Evolutionary conservation across 164 flowering plant genomes (phyloP).

Genomic region (Umbellularia californica): DNA sequence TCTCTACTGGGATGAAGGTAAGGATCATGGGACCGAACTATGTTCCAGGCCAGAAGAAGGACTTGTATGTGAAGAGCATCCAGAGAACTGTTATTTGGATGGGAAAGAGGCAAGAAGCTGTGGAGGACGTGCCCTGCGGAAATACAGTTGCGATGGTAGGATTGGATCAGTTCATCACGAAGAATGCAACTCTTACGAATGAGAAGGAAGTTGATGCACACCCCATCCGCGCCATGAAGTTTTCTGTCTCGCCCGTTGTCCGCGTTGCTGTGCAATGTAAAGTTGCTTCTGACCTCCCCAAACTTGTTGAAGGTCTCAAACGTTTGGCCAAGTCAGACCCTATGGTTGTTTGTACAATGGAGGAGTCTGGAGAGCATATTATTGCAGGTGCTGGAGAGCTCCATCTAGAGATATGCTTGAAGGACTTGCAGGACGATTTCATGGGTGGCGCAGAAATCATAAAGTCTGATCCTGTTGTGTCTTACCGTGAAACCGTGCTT

Average conservation of each 20-base stretch:
- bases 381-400: constrained; percentile 37
- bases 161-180: constrained; percentile 34
- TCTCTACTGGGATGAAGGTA: constrained; percentile 32
- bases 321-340: constrained; percentile 38
- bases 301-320: constrained; percentile 40
- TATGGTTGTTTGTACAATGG: constrained; percentile 32
- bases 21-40: constrained; percentile 35
- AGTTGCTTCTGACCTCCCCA: constrained; percentile 40
- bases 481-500: constrained; percentile 33
- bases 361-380: constrained; percentile 39
- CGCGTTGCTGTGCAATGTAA: constrained; percentile 38
- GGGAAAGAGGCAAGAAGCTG: constrained; percentile 37
- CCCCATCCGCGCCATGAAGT: constrained; percentile 41
- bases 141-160: constrained; percentile 33
- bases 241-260: constrained; percentile 34
- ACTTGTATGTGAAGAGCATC: constrained; percentile 31
- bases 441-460: constrained; percentile 35
- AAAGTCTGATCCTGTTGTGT: constrained; percentile 25
- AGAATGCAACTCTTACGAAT: constrained; percentile 35
- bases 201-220: constrained; percentile 38
- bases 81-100: constrained; percentile 38
- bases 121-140: constrained; percentile 40
- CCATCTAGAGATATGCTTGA: constrained; percentile 31
- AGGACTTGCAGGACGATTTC: constrained; percentile 29
- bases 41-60: constrained; percentile 33